Base-by-base conservation (phyloP, 768 basidiomycete genomes). In the Xerocomellus amylosporus region DNA sequence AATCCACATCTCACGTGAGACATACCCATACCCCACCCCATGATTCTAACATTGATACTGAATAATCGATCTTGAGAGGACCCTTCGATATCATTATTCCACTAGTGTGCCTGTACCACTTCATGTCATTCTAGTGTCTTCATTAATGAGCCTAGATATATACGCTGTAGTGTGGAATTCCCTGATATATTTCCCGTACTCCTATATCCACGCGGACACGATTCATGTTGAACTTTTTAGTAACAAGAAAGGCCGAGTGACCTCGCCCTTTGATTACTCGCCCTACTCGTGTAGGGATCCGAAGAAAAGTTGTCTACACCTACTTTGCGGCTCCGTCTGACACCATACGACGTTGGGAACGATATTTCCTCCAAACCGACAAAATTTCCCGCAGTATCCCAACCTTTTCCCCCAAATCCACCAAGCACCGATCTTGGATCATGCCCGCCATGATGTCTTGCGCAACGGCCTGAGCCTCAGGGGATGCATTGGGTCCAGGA, bases 311-410 rank as follows among this genome's bases (percentile, higher is more conserved):
- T 40, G 40, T 31, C 30, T 20, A 9, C 15, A 28, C 28, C 36
- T 48, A 51, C 39, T 8, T 37, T 46, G 19, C 17, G 17, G 12
- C 34, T 17, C 43, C 12, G n/a, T 24, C 42, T 14, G 36, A 31
- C 20, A 10, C 39, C n/a, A 20, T 42, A 10, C 20, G 42, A n/a
- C 51, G 54, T 24, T 46, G 52, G 17, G 60, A 62, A 14, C 64
- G 64, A 37, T 65, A 62, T 34, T 24, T 63, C 36, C 46, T 62
- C 57, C 60, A 64, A 41, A 53, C 37, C 0, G 64, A 55, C 14
- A 63, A 43, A 24, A 66, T 60, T 41, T 53, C 46, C 20, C 33
- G 57, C 19, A 63, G 12, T 30, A 59, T 36, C 31, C 58, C 63
- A 14, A 53, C 59, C 31, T 19, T 64, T 38, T 51, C 59, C 30